Evolutionary conservation across 2,329 filamentous ascomycete genomes (phyloP), one percentile per base, ranked within the genome.

Genomic region (Aspergillus aculeatinus): DNA sequence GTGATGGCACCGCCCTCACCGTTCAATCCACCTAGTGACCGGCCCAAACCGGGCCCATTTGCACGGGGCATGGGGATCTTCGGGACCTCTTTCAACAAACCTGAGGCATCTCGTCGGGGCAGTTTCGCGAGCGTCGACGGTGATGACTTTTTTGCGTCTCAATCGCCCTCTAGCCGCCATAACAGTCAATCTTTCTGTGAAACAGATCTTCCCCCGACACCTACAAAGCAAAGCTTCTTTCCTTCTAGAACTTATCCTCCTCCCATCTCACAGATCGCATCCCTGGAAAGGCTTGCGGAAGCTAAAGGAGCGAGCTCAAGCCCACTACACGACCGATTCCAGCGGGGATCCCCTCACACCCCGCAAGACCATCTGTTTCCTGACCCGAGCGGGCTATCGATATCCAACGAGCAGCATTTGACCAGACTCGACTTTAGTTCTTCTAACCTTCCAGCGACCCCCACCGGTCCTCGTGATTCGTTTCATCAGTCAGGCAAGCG

Each of bases 161-260:
- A 83, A 65, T 85, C 85, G 52, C 80, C 89, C 68, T 81, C 80
- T 14, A 81, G 77, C 48, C 76, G 80, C 59, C 72, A 79, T 33
- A 85, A 87, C 59, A 83, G 81, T 65, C 85, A 88, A 67, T 75
- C 79, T 5, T 81, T 83, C 56, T 80, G 78, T 19, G 91, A 93
- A 60, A 82, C 79, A 44, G 92, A 96, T 53, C 81, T 94, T 59
- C 93, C 94, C n/a, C 93, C 94, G 1, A 99, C 95, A 1, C 95
- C 95, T 0, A 98, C 95, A 0, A 98, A 96, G 76, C 75, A 76
- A 62, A 65, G 71, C 1, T 75, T 76, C 61, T 72, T 75, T 53
- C 72, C 74, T 16, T 75, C 73, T 44, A 67, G 72, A 56, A 76
- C 73, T 25, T 74, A 74, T 59, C 74, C 72, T 25, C 72, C 72